phyloP scores from a whole-genome alignment of 352 stramenopile genomes.

The Saprolegnia parasitica region DNA sequence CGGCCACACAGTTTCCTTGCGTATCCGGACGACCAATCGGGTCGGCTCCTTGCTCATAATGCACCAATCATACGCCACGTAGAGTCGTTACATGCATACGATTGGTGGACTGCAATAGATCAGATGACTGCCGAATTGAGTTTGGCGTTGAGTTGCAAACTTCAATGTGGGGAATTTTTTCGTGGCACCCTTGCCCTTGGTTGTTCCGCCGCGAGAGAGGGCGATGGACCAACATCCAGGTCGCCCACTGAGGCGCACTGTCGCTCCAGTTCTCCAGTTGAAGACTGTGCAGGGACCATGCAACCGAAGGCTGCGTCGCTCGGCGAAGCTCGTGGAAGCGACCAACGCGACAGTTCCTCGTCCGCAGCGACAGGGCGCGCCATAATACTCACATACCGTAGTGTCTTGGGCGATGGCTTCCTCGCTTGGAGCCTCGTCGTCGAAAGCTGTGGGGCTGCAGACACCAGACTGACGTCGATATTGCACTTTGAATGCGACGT shows the following conservation, averaged over 20 bases:
- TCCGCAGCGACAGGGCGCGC: too few relatives aligned
- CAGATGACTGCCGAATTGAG: background rate
- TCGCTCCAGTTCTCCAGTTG: too few relatives aligned
- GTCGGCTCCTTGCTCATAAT: background rate
- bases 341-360: too few relatives aligned
- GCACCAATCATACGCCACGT: slow-evolving; percentile 6
- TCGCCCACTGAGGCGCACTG: too few relatives aligned
- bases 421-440: too few relatives aligned
- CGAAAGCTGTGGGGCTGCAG: background rate
- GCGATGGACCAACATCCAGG: too few relatives aligned
- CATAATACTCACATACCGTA: too few relatives aligned
- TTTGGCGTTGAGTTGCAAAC: background rate
- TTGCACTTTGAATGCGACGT: background rate
- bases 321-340: too few relatives aligned
- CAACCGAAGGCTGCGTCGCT: too few relatives aligned
- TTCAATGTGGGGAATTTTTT: slow-evolving; percentile 13
- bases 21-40: background rate
- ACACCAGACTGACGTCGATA: background rate
- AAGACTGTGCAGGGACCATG: too few relatives aligned
- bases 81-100: background rate
- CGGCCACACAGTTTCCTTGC: slow-evolving; percentile 7
- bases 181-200: background rate
- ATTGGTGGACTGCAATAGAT: background rate
- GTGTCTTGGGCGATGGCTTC: too few relatives aligned
- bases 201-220: background rate